These are phyloP conservation scores for Penicillium sumatraense DNA, from an alignment of 2,329 filamentous ascomycete genomes.

Conservation along the genomic window DNA sequence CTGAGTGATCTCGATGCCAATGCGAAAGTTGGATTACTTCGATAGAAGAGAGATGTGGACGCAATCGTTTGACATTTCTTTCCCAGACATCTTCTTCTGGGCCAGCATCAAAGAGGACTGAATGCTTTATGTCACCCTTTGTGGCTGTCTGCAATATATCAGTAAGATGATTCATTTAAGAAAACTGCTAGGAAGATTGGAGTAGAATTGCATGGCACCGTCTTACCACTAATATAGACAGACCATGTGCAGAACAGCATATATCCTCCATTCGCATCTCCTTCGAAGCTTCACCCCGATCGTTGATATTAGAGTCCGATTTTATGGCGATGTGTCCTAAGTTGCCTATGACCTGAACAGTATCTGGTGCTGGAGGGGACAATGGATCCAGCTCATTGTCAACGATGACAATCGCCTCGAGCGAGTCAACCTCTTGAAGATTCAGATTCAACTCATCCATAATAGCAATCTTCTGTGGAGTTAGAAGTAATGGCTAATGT, in stretches of 20 bases:
- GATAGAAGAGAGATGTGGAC: constrained; percentile 48
- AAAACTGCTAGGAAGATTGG: background rate
- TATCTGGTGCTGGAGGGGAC: constrained; percentile 51
- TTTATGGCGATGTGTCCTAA: constrained; percentile 48
- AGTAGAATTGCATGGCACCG: background rate
- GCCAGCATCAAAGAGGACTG: constrained; percentile 59
- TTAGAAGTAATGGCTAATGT: background rate
- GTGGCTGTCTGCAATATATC: constrained; percentile 48
- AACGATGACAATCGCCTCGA: constrained; percentile 57
- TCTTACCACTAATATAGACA: constrained; percentile 57
- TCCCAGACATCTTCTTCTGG: constrained; percentile 58
- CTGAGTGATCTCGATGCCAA: constrained; percentile 62
- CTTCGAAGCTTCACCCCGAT: constrained; percentile 47
- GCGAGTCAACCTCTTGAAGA: constrained; percentile 49
- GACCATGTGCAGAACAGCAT: constrained; percentile 60
- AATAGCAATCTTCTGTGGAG: background rate
- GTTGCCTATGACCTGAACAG: constrained; percentile 48
- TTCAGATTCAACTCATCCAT: constrained; percentile 7
- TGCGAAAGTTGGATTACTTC: constrained; percentile 57
- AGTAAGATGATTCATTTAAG: background rate
- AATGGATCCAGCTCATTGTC: constrained; percentile 62
- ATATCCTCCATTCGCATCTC: constrained; percentile 57
- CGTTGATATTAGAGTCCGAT: constrained; percentile 37
- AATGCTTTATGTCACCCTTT: constrained; percentile 49
- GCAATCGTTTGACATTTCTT: constrained; percentile 53